Evolutionary conservation across 164 flowering plant species (phyloP), one percentile per base, ranked within the genome.

Genomic region (Kalanchoe fedtschenkoi): DNA sequence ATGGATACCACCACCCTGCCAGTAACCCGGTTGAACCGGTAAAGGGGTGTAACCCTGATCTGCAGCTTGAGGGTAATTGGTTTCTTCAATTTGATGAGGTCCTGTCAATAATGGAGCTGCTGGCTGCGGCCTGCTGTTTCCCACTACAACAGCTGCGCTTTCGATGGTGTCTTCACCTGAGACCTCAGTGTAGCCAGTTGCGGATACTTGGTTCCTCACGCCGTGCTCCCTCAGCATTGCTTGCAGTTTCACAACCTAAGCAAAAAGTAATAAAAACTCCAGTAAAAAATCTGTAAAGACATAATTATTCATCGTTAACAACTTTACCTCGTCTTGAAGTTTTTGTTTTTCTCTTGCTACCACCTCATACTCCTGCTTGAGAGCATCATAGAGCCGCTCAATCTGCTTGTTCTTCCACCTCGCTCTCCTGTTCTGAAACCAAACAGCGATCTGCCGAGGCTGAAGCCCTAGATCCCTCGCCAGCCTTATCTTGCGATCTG

Each of bases 381-480:
- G 91, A 0, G 72, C 42, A 59, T 79, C 87, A 62, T 88, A 88
- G 28, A 88, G 65, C 56, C 69, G 76, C 72, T 89, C 88, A 2
- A 89, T 87, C 67, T 87, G 83, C 75, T 87, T 86, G 9, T 80
- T 70, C 76, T 85, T 89, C 96, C 96, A 89, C 58, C 96, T 63
- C 7, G 93, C 93, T 4, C 93, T 71, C 37, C 89, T 72, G 69
- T 89, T 89, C 54, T 89, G 96, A 68, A 89, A 86, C 96, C 96
- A 89, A 34, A 89, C 85, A 0, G 93, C 89, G 4, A 86, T 78
- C 35, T 86, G 89, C 1, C 93, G 68, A 6, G 91, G 96, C 70
- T 85, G 89, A 34, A 89, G 81, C 14, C 85, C 88, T 0, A 89
- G 83, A 28, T 89, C 88, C 63, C 66, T 60, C 5, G 93, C 86